A percentile compares a stretch with the other conserved stretches of the same genome.
Evolutionary conservation across 116 monocot genomes (phyloP).

Genomic region (Iris pallida): DNA sequence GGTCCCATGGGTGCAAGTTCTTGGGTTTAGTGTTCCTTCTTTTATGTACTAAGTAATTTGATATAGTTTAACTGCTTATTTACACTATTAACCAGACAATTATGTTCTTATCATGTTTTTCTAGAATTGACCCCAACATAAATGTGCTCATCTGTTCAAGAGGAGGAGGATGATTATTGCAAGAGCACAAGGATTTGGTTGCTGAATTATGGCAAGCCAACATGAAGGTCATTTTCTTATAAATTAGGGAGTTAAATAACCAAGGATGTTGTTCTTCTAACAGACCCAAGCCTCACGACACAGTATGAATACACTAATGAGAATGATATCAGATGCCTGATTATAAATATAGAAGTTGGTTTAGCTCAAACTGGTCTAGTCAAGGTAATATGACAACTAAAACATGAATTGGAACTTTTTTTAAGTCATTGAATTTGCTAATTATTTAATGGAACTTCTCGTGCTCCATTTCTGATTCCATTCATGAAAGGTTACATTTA

Average conservation of each 20-base stretch:
- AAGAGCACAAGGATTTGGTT: slow-evolving; percentile 85
- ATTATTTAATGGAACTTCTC: no score
- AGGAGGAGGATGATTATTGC: slow-evolving; percentile 88
- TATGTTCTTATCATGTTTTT: neutral
- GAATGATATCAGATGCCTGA: slow-evolving; percentile 82
- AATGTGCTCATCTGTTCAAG: slow-evolving; percentile 89
- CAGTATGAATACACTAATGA: slow-evolving; percentile 98
- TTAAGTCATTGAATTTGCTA: no score
- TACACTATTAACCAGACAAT: neutral
- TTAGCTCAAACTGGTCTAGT: slow-evolving; percentile 62
- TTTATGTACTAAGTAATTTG: slow-evolving; percentile 1
- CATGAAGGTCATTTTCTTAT: slow-evolving; percentile 52
- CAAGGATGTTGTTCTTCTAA: slow-evolving; percentile 50
- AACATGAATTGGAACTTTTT: neutral
- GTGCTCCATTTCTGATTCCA: no score
- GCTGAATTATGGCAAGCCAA: slow-evolving; percentile 89
- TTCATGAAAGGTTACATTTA: no score
- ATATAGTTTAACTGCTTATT: neutral
- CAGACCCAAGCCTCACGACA: slow-evolving; percentile 78
- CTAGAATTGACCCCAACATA: slow-evolving; percentile 50
- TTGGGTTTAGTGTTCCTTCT: neutral
- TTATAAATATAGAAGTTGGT: slow-evolving; percentile 84
- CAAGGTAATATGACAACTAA: slow-evolving; percentile 42
- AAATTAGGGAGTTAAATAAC: neutral
- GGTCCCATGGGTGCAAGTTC: slow-evolving; percentile 44